phyloP scores from a whole-genome alignment of 306 rosid genomes.

The Glycyrrhiza uralensis region DNA sequence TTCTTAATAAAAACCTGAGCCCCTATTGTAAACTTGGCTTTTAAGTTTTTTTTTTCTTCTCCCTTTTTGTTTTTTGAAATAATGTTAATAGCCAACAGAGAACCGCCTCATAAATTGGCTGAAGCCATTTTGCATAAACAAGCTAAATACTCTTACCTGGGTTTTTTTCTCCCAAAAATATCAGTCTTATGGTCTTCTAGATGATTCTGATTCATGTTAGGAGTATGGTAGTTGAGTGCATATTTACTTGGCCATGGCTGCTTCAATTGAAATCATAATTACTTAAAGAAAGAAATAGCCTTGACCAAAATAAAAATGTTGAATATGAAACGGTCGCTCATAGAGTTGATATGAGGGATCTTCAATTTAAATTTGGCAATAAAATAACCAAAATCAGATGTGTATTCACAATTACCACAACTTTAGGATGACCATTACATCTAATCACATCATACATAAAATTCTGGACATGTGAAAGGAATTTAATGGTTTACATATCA shows the following conservation, averaged over 20 bases:
- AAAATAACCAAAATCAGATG: background rate
- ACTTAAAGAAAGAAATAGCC: background rate
- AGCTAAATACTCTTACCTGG: background rate
- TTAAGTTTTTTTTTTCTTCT: slow-evolving; percentile 7
- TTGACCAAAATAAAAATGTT: background rate
- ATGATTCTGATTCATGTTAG: slow-evolving; percentile 2
- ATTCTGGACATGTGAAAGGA: slow-evolving; percentile 30
- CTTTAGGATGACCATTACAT: slow-evolving; percentile 34
- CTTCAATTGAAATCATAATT: background rate
- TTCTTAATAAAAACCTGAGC: slow-evolving; percentile 47
- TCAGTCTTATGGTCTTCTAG: background rate
- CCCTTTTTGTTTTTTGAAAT: slow-evolving; percentile 29
- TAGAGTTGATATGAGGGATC: slow-evolving; percentile 22
- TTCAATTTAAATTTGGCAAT: background rate
- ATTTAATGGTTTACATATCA: slow-evolving; percentile 16
- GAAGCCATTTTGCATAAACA: background rate
- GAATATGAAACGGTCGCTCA: slow-evolving; percentile 12
- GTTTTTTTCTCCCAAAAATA: background rate
- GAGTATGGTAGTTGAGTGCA: slow-evolving; percentile 30
- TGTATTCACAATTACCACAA: slow-evolving; percentile 12
- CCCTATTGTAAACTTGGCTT: slow-evolving; percentile 42
- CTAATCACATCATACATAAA: slow-evolving; percentile 9
- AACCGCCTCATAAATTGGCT: slow-evolving; percentile 2
- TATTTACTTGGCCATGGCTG: background rate
- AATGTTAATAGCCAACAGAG: slow-evolving; percentile 28